phyloP scores from a whole-genome alignment of 257 asterid species.

The Hygrophila difformis region DNA sequence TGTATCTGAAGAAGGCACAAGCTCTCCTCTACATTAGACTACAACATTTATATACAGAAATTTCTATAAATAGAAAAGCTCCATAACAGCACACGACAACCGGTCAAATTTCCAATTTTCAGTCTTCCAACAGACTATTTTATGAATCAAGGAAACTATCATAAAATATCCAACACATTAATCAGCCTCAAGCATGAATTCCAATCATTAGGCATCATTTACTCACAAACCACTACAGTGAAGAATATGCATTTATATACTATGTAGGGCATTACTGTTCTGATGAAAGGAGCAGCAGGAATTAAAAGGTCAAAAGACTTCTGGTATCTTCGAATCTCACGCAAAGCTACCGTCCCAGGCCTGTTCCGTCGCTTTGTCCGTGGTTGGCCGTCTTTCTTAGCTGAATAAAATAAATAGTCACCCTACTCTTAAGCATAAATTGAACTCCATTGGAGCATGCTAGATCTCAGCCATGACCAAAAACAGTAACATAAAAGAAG shows the following conservation, averaged over 20 bases:
- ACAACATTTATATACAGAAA: too few relatives aligned
- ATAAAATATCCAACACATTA: background rate
- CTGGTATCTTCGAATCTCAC: conserved; percentile 78
- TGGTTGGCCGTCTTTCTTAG: conserved; percentile 15
- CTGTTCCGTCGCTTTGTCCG: conserved; percentile 36
- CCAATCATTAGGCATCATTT: conserved; percentile 6
- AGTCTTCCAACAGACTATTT: background rate
- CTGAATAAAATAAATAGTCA: conserved; percentile 15
- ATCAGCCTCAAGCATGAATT: conserved; percentile 2
- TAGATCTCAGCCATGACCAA: background rate
- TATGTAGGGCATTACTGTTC: conserved; percentile 37
- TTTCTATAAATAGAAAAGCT: too few relatives aligned
- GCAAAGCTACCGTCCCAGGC: conserved; percentile 73
- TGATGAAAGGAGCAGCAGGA: conserved; percentile 83
- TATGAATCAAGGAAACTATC: conserved; percentile 3
- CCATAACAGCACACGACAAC: too few relatives aligned
- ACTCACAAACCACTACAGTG: conserved; percentile 3
- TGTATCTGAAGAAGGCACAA: too few relatives aligned
- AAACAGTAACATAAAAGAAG: background rate
- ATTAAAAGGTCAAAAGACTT: conserved; percentile 51
- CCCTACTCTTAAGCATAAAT: conserved; percentile 5
- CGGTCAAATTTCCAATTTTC: conserved; percentile 5
- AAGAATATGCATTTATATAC: conserved; percentile 1
- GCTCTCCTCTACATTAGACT: too few relatives aligned
- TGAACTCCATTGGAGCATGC: background rate